phyloP scores from a whole-genome alignment of 148 eudicot species.

The Rhododendron mucronatum region DNA sequence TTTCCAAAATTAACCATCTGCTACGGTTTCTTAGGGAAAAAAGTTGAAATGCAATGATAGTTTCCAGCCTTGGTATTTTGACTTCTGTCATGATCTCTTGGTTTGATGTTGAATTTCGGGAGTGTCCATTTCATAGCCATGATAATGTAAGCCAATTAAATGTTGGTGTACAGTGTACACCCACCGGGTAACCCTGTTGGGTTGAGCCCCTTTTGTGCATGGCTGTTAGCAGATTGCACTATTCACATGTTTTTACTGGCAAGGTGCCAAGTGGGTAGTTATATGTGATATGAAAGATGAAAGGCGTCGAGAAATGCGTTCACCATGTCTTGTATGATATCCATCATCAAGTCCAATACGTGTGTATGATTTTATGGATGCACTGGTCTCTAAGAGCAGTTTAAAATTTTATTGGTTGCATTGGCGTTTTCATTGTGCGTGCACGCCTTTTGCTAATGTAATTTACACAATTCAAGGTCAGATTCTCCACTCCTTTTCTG shows the following conservation, averaged over 20 bases:
- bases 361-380: not conserved
- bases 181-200: not conserved
- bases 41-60: not conserved
- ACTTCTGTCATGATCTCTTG: not conserved
- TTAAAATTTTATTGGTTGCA: not conserved
- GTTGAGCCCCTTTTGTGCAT: not conserved
- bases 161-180: not conserved
- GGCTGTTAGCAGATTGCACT: not conserved
- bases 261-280: not conserved
- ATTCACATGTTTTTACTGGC: not conserved
- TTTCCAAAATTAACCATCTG: not conserved
- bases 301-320: not conserved
- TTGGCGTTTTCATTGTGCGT: not conserved
- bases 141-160: not conserved
- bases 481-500: not conserved
- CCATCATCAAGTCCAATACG: not conserved
- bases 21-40: not conserved
- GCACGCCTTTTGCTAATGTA: not conserved
- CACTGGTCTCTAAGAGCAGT: not conserved
- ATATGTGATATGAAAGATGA: not conserved
- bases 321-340: not conserved
- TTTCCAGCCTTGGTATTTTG: not conserved
- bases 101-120: not conserved
- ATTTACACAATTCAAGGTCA: not conserved
- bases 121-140: not conserved